Conservation (phyloP, 75 land plant species). For the Pseudotsuga menziesii region DNA sequence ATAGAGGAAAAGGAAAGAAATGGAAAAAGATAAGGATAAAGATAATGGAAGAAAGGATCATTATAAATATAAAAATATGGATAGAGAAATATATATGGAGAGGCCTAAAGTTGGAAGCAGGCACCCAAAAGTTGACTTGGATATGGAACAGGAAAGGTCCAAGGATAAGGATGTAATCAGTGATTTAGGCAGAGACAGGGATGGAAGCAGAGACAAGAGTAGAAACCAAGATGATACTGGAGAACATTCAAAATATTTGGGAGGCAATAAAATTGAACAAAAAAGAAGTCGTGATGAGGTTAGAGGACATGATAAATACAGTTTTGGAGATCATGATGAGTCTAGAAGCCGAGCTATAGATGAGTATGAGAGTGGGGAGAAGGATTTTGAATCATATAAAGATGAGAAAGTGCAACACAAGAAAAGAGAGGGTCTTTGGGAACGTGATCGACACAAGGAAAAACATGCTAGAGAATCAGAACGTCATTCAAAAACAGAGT, state of each 20-base stretch:
- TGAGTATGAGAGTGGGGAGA: conserved; percentile 8
- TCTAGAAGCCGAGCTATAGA: conserved; percentile 11
- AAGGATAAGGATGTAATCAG: conserved; percentile 9
- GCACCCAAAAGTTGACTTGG: conserved; percentile 1
- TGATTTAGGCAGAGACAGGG: conserved; percentile 16
- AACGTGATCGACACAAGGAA: conserved; percentile 22
- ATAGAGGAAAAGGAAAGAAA: conserved; percentile 32
- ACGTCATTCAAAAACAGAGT: neutral
- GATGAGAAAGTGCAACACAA: conserved; percentile 22
- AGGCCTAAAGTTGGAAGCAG: conserved; percentile 23
- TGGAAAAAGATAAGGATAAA: conserved; percentile 27
- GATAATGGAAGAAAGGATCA: conserved; percentile 6
- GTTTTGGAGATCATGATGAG: conserved; percentile 10
- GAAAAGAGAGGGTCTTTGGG: conserved; percentile 19
- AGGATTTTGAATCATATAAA: conserved; percentile 20
- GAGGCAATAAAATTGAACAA: conserved; percentile 21
- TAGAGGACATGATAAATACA: conserved; percentile 13
- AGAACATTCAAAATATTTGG: conserved; percentile 15
- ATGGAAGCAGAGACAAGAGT: conserved; percentile 20
- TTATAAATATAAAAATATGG: conserved; percentile 15
- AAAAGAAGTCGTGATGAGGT: conserved; percentile 14
- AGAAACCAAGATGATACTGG: conserved; percentile 20
- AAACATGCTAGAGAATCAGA: conserved; percentile 14
- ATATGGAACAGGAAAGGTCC: conserved; percentile 12
- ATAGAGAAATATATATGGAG: conserved; percentile 20